A percentile compares a stretch with the other conserved stretches of the same genome.
These are phyloP conservation scores for Violaceomyces palustris DNA, from an alignment of 1,284 basidiomycete genomes.

Conservation along the genomic window DNA sequence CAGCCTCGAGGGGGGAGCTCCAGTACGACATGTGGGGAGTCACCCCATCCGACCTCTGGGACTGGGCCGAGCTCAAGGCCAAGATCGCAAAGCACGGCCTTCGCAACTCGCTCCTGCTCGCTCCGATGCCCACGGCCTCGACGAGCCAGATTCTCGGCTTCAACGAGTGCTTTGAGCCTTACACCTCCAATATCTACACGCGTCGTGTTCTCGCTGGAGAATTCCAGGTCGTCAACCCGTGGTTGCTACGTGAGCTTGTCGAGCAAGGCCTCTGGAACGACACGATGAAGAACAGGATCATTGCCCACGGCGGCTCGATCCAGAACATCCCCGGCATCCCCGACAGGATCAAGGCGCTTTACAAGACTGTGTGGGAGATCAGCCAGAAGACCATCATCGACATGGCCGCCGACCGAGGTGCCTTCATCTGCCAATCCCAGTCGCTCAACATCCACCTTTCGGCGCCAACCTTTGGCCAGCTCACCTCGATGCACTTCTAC, in stretches of 20 bases:
- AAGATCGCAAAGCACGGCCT: slow-evolving; percentile 82
- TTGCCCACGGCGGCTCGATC: slow-evolving; percentile 88
- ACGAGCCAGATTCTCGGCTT: slow-evolving; percentile 97
- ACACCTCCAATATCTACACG: slow-evolving; percentile 96
- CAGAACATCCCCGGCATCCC: slow-evolving; percentile 58
- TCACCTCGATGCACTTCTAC: slow-evolving; percentile 94
- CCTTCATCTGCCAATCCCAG: slow-evolving; percentile 87
- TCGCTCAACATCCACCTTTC: slow-evolving; percentile 86
- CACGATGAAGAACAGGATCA: slow-evolving; percentile 98
- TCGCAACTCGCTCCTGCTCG: slow-evolving; percentile 86
- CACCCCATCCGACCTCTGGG: slow-evolving; percentile 88
- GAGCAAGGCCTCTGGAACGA: slow-evolving; percentile 95
- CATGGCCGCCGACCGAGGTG: slow-evolving; percentile 94
- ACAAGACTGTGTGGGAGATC: slow-evolving; percentile 99
- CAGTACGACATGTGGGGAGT: slow-evolving; percentile 96
- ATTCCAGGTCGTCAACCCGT: slow-evolving; percentile 98
- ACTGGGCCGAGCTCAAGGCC: slow-evolving; percentile 83
- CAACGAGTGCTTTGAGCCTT: slow-evolving; percentile 98
- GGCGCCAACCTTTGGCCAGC: slow-evolving; percentile 83
- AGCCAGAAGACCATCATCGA: slow-evolving; percentile 97
- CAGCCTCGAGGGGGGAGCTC: slow-evolving; percentile 78
- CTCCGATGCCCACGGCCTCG: slow-evolving; percentile 98
- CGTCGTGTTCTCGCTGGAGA: slow-evolving; percentile 98
- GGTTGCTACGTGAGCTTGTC: slow-evolving; percentile 94
- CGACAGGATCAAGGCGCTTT: slow-evolving; percentile 67